These are phyloP conservation scores for Nemania sp. DNA, from an alignment of 2,329 filamentous ascomycete genomes.

Conservation along the genomic window DNA sequence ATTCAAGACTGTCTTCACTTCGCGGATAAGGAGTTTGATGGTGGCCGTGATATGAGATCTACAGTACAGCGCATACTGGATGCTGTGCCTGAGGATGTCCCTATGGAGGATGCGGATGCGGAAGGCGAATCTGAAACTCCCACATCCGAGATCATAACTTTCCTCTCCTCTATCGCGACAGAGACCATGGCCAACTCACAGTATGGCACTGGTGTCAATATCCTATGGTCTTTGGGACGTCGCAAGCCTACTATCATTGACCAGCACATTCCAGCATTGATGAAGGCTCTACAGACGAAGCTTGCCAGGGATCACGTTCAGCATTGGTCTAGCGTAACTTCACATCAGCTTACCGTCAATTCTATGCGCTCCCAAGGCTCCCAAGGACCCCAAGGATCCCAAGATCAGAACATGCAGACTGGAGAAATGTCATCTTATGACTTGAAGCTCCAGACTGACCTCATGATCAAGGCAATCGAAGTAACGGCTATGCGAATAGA, in stretches of 20 bases:
- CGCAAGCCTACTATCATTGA: slow-evolving; percentile 87
- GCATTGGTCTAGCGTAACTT: slow-evolving; percentile 65
- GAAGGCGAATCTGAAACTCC: slow-evolving; percentile 82
- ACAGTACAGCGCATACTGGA: slow-evolving; percentile 83
- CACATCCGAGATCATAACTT: slow-evolving; percentile 83
- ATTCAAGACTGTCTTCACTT: slow-evolving; percentile 90
- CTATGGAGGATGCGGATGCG: slow-evolving; percentile 76
- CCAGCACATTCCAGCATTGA: slow-evolving; percentile 80
- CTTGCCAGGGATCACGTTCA: slow-evolving; percentile 91
- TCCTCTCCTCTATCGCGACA: slow-evolving; percentile 81
- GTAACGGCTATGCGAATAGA: slow-evolving; percentile 92
- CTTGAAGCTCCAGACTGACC: slow-evolving; percentile 81
- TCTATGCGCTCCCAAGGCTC: slow-evolving; percentile 49
- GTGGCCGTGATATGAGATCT: slow-evolving; percentile 71
- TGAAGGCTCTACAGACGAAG: slow-evolving; percentile 92
- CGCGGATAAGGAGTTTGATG: slow-evolving; percentile 69
- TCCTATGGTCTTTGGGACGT: slow-evolving; percentile 87
- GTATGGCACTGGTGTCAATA: slow-evolving; percentile 87
- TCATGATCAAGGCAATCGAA: slow-evolving; percentile 95
- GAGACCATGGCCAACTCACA: slow-evolving; percentile 82
- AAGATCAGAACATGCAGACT: slow-evolving; percentile 57
- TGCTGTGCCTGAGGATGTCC: slow-evolving; percentile 78
- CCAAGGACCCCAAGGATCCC: too few species aligned
- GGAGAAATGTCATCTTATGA: slow-evolving; percentile 73
- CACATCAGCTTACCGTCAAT: slow-evolving; percentile 49